Evolutionary conservation across 768 basidiomycete genomes (phyloP), one percentile per base, ranked within the genome.

Genomic region (Sarcodon sp.): DNA sequence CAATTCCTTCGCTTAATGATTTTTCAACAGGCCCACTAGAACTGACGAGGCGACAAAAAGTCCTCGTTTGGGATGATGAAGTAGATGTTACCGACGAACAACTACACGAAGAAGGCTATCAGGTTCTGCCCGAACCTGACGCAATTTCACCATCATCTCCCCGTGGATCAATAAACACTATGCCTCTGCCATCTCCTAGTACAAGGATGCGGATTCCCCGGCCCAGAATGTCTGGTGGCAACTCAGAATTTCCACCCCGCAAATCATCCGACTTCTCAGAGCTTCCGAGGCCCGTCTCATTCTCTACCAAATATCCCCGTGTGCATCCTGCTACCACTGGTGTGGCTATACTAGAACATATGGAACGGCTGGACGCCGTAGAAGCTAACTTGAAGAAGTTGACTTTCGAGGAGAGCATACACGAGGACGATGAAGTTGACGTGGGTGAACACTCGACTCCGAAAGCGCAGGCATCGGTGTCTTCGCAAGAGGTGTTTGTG

Each of bases 281-380:
- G 44, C 69, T 71, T 21, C 71, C 77, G 15, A 75, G 88, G 33
- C 87, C 88, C 0, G 82, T 90, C 11, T 84, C 87, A 3, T 87
- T 90, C 61, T 79, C 80, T 10, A 75, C 80, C n/a, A 89, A 88
- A 64, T 85, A 86, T 63, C 78, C 83, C 58, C 76, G 80, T 44
- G 80, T 89, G 33, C 84, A 87, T 58, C 87, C 87, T 43, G 86
- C 84, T 35, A 88, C 87, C 31, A 90, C 87, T 0, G 89, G 89
- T 9, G 87, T 91, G 21, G 83, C 79, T 8, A 81, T 91, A 44
- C 70, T 92, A 35, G 85, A 87, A 57, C 87, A 90, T 54, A 70
- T 92, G 54, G 89, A 92, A 58, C 78, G 85, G 43, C 64, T 92
- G 43, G 89, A 92, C 59, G 82, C 77, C 12, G 85, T 86, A 13